phyloP scores from a whole-genome alignment of 1,284 basidiomycete genomes.

The Vanrija sp. region DNA sequence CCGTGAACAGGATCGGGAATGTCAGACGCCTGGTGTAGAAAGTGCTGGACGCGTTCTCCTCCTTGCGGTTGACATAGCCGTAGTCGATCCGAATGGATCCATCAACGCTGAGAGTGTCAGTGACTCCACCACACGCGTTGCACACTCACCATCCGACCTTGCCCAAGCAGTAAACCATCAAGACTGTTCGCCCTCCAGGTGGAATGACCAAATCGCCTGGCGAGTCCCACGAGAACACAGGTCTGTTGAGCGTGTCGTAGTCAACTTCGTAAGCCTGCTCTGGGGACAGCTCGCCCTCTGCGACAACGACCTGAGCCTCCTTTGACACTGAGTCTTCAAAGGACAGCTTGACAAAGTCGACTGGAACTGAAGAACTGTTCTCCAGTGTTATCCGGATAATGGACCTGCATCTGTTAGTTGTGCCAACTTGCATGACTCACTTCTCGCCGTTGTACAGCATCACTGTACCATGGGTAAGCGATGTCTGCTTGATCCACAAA shows the following conservation, averaged over 20 bases:
- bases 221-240: conserved; percentile 72
- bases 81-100: conserved; percentile 82
- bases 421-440: conserved; percentile 51
- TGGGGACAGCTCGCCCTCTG: conserved; percentile 72
- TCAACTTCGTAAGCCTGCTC: conserved; percentile 90
- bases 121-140: conserved; percentile 34
- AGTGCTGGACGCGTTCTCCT: conserved; percentile 29
- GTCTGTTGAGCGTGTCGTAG: conserved; percentile 69
- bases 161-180: conserved; percentile 73
- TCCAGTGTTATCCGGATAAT: conserved; percentile 77
- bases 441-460: conserved; percentile 92
- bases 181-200: conserved; percentile 65
- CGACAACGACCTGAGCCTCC: conserved; percentile 67
- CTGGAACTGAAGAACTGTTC: conserved; percentile 74
- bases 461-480: conserved; percentile 80
- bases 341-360: conserved; percentile 77
- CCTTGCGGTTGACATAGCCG: conserved; percentile 58
- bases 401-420: conserved; percentile 55
- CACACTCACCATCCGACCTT: conserved; percentile 75
- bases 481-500: conserved; percentile 77
- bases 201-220: conserved; percentile 54
- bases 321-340: conserved; percentile 85
- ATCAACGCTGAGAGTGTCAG: conserved; percentile 57
- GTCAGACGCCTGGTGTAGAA: conserved; percentile 81
- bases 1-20: conserved; percentile 81